Base-by-base conservation (phyloP, 2,329 filamentous ascomycete genomes). In the Fusarium lyarnte region DNA sequence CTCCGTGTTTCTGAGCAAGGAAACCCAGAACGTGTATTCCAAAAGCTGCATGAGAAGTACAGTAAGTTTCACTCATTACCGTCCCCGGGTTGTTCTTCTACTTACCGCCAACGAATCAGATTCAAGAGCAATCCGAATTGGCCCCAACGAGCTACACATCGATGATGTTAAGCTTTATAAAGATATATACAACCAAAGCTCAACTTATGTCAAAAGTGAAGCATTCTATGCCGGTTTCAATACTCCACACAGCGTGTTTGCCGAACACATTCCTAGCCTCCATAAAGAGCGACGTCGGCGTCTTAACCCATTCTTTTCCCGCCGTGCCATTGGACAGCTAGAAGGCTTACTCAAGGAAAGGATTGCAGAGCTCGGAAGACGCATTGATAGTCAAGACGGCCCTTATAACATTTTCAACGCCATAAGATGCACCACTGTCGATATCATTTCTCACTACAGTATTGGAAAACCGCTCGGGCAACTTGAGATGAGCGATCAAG, bases 351-450 rank as follows among this genome's bases (percentile, higher is more conserved):
- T 54, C 5, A 41, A 54, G 1, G 38, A 54, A 3, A 54, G 21
- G 19, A 23, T 54, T 3, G 10, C 3, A 1, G 27, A 54, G 12
- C 52, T 54, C 0, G 52, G 36, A 21, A 54, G 27, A 14, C 52
- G 52, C 0, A 33, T 54, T 33, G 53, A 57, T 17, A 43, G 6
- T 0, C 53, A 57, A 23, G 3, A 27, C 1, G 53, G 53, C 9
- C 53, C 53, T 27, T 57, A 43, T 9, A 57, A 57, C 12, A 45
- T 57, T 2, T 27, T n/a, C 53, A 57, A 57, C 17, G 39, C 53
- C 39, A 33, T 57, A 27, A 43, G 39, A 8, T 57, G 53, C 12
- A 45, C 53, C 19, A 57, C 53, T 29, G 53, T 46, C 23, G 53
- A 57, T 7, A 46, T 57, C 5, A 46, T 57, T 1, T 57, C 53